phyloP scores from a whole-genome alignment of 495 filamentous ascomycete species.

The Aspergillus wentii region DNA sequence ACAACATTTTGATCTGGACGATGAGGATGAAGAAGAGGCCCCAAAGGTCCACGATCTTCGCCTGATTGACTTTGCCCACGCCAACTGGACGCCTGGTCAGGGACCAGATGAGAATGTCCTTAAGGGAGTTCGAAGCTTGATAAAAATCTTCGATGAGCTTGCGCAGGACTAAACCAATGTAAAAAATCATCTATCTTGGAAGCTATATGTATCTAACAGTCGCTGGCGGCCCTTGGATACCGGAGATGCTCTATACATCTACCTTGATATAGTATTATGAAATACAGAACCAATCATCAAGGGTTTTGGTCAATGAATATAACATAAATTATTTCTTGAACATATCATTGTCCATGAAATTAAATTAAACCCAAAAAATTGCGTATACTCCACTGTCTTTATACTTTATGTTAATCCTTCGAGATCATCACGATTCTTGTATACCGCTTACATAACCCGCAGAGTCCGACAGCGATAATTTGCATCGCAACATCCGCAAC shows the following conservation, averaged over 20 bases:
- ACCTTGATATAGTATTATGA: not conserved
- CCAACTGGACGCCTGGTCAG: conserved; percentile 75
- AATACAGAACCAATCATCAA: too few relatives aligned
- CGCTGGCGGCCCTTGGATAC: not conserved
- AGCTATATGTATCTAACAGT: not conserved
- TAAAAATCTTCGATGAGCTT: conserved; percentile 64
- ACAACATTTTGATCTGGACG: conserved; percentile 33
- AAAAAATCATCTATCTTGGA: not conserved
- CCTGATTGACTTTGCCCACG: conserved; percentile 96
- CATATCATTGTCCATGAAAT: too few relatives aligned
- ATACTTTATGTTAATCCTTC: too few relatives aligned
- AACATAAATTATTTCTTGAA: not conserved
- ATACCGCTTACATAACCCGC: conserved; percentile 13
- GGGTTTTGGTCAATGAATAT: too few relatives aligned
- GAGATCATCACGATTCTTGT: too few relatives aligned
- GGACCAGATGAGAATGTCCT: conserved; percentile 87
- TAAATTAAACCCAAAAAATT: too few relatives aligned
- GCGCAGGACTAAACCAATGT: conserved; percentile 23
- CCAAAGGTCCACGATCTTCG: conserved; percentile 78
- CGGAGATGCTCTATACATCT: not conserved
- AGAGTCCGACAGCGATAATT: not conserved
- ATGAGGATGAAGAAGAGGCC: conserved; percentile 60
- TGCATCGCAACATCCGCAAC: not conserved
- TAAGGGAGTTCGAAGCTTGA: conserved; percentile 67
- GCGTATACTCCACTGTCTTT: too few relatives aligned